Conservation (phyloP, 257 asterid species). For the Solanum sparsipilum region DNA sequence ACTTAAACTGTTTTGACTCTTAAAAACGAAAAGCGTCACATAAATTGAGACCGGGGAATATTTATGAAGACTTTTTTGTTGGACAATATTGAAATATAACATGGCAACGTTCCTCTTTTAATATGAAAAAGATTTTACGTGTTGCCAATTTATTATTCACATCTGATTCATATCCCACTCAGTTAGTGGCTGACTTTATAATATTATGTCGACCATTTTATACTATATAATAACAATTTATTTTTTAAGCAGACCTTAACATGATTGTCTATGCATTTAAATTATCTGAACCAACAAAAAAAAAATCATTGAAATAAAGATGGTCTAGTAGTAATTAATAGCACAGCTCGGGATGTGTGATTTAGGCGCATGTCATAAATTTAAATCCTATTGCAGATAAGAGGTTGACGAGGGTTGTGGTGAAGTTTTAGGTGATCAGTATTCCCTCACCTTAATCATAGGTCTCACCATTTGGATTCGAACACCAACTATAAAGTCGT, state of each 20-base stretch:
- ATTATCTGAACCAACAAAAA: neutral
- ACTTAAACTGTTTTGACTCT: too few relatives aligned
- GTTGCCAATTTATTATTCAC: slow-evolving; percentile 5
- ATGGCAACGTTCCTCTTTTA: neutral
- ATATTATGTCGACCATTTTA: neutral
- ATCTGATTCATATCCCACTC: slow-evolving; percentile 43
- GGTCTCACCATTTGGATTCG: too few relatives aligned
- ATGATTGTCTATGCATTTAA: neutral
- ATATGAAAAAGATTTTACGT: neutral
- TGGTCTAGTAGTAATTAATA: neutral
- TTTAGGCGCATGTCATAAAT: neutral
- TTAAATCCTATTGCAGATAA: neutral
- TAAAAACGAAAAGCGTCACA: rapidly evolving
- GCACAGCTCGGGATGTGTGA: neutral
- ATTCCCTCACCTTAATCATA: too few relatives aligned
- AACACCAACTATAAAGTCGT: too few relatives aligned
- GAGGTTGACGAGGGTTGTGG: too few relatives aligned
- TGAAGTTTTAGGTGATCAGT: too few relatives aligned
- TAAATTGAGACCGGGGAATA: too few relatives aligned
- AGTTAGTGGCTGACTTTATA: slow-evolving; percentile 3
- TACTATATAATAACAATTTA: neutral
- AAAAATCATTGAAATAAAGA: neutral
- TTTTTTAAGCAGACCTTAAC: neutral
- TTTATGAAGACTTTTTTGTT: neutral
- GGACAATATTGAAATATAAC: slow-evolving; percentile 16